phyloP scores from a whole-genome alignment of 208 protist species.

The Vickermania ingenoplastis region DNA sequence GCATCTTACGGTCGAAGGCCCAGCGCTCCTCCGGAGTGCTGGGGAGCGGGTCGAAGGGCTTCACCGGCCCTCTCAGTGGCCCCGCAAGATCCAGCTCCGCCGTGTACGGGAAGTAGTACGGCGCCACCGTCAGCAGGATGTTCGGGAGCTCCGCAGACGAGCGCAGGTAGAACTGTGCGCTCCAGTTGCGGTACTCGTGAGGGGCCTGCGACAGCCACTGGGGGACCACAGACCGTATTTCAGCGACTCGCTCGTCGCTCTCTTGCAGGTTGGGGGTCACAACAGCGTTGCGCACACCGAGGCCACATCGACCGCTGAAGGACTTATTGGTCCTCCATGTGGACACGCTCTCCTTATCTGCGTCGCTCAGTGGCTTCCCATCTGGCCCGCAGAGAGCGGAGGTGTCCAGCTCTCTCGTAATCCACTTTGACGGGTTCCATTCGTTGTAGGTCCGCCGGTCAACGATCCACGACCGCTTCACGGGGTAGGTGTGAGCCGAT shows the following conservation, averaged over 20 bases:
- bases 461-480: not conserved
- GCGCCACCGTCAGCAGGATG: conserved; percentile 60
- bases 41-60: conserved; percentile 2
- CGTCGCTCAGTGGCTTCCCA: conserved; percentile 15
- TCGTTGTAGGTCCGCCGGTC: not conserved
- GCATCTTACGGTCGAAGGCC: conserved; percentile 41
- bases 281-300: not conserved
- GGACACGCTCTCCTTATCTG: conserved; percentile 8
- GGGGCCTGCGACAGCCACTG: not conserved
- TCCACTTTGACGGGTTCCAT: conserved; percentile 9
- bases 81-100: not conserved
- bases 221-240: not conserved
- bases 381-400: conserved; percentile 20
- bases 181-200: conserved; percentile 36
- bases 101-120: conserved; percentile 34
- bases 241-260: not conserved
- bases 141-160: conserved; percentile 28
- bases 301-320: conserved; percentile 58
- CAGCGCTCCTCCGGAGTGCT: conserved; percentile 27
- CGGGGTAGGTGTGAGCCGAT: not conserved
- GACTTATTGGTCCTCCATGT: conserved; percentile 70
- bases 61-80: not conserved
- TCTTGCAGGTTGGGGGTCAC: not conserved
- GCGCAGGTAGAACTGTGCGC: conserved; percentile 27
- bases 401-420: conserved; percentile 20